phyloP scores from a whole-genome alignment of 768 basidiomycete species.

The Suillus americanus region DNA sequence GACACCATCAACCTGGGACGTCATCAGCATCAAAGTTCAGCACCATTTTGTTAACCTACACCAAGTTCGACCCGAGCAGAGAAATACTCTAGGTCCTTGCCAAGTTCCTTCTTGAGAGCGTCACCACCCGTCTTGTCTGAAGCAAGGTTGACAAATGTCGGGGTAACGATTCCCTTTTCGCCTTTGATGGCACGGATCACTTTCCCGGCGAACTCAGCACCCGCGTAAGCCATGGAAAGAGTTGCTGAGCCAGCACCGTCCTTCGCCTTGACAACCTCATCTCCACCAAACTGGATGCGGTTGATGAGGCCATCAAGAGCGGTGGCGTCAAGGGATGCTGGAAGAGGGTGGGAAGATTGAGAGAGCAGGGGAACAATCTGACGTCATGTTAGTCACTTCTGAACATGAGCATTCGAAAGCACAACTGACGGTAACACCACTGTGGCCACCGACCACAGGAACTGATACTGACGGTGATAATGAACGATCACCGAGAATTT shows the following conservation, averaged over 20 bases:
- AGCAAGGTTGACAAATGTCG: constrained; percentile 78
- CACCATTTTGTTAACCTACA: constrained; percentile 42
- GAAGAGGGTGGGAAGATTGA: constrained; percentile 80
- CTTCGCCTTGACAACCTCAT: constrained; percentile 99
- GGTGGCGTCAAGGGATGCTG: constrained; percentile 47
- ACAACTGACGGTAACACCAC: constrained; percentile 75
- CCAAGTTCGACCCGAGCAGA: constrained; percentile 87
- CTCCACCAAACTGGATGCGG: constrained; percentile 94
- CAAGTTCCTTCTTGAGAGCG: constrained; percentile 79
- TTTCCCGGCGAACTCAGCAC: constrained; percentile 84
- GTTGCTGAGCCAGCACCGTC: constrained; percentile 89
- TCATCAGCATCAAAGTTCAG: not conserved
- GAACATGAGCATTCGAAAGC: not conserved
- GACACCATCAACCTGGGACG: constrained; percentile 71
- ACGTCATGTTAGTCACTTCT: constrained; percentile 9
- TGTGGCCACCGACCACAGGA: constrained; percentile 95
- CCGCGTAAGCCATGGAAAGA: constrained; percentile 96
- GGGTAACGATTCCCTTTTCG: constrained; percentile 83
- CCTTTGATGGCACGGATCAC: constrained; percentile 83
- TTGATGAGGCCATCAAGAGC: constrained; percentile 62
- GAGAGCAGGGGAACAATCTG: constrained; percentile 94
- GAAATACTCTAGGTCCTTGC: constrained; percentile 80
- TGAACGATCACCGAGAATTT: constrained; percentile 65
- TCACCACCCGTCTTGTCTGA: constrained; percentile 71
- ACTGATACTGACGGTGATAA: constrained; percentile 55